Percentiles rank a stretch among this genome's conserved stretches.
phyloP scores from a whole-genome alignment of 345 rosid species.

The Gossypium bickii region DNA sequence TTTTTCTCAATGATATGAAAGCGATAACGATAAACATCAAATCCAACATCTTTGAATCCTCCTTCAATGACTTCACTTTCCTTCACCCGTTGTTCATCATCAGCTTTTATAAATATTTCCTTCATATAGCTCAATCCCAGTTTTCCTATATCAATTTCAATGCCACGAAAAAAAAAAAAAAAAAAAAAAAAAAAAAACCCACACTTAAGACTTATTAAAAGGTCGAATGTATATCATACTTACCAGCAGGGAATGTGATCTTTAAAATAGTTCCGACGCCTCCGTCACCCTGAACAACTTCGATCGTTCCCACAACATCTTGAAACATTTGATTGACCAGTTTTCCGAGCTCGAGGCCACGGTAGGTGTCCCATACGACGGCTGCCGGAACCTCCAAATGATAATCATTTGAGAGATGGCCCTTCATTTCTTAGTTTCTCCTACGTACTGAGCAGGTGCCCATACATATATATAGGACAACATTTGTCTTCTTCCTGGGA shows the following conservation, averaged over 20 bases:
- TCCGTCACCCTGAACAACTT: slow-evolving; percentile 2
- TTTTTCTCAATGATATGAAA: slow-evolving; percentile 32
- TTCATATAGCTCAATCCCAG: slow-evolving; percentile 28
- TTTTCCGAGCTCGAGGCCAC: background rate
- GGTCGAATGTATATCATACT: too few relatives aligned
- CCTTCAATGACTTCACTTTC: slow-evolving; percentile 35
- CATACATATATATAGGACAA: too few relatives aligned
- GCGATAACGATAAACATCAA: slow-evolving; percentile 6
- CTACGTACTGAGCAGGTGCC: too few relatives aligned
- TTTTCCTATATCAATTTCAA: slow-evolving; percentile 11
- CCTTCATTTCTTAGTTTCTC: background rate
- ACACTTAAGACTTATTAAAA: too few relatives aligned
- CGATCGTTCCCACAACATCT: background rate
- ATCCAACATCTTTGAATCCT: slow-evolving; percentile 24
- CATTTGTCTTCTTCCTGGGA: too few relatives aligned
- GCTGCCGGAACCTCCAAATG: background rate
- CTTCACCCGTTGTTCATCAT: slow-evolving; percentile 32
- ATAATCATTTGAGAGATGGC: background rate
- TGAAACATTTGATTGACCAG: background rate
- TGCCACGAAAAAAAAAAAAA: too few relatives aligned
- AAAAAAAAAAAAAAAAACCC: too few relatives aligned
- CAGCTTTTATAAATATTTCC: slow-evolving; percentile 26
- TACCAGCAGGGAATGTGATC: background rate
- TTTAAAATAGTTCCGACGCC: background rate
- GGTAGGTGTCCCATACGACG: background rate